phyloP scores from a whole-genome alignment of 371 early-diverging fungal species.

The Nosema muscidifuracis region DNA sequence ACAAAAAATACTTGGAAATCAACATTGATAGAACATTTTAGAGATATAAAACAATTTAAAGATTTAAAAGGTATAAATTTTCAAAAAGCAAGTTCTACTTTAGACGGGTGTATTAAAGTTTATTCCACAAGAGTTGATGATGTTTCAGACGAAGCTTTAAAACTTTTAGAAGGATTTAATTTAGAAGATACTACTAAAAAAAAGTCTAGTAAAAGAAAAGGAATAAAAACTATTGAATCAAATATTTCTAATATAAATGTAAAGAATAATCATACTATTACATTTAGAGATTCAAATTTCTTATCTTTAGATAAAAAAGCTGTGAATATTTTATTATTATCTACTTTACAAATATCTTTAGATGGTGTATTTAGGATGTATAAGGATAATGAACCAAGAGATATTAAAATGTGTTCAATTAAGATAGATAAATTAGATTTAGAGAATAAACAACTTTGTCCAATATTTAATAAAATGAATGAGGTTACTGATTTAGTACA shows the following conservation, averaged over 20 bases:
- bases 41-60: slow-evolving; percentile 79
- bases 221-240: slow-evolving; percentile 33
- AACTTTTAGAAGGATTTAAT: slow-evolving; percentile 65
- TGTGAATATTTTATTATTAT: slow-evolving; percentile 16
- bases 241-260: slow-evolving; percentile 36
- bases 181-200: slow-evolving; percentile 48
- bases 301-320: neutral
- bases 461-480: neutral
- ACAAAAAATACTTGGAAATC: slow-evolving; percentile 89
- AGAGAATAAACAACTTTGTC: slow-evolving; percentile 25
- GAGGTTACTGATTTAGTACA: neutral
- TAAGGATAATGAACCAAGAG: neutral
- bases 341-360: neutral
- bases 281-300: slow-evolving; percentile 37
- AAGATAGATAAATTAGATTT: neutral
- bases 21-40: slow-evolving; percentile 92
- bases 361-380: slow-evolving; percentile 29
- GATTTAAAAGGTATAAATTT: slow-evolving; percentile 79
- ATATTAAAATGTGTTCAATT: slow-evolving; percentile 1
- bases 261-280: neutral
- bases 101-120: slow-evolving; percentile 95
- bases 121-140: slow-evolving; percentile 95
- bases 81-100: slow-evolving; percentile 91
- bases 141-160: slow-evolving; percentile 83
- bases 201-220: slow-evolving; percentile 13